A percentile compares a stretch with the other conserved stretches of the same genome.
phyloP scores from a whole-genome alignment of 768 basidiomycete species.

The Lactarius hatsudake region DNA sequence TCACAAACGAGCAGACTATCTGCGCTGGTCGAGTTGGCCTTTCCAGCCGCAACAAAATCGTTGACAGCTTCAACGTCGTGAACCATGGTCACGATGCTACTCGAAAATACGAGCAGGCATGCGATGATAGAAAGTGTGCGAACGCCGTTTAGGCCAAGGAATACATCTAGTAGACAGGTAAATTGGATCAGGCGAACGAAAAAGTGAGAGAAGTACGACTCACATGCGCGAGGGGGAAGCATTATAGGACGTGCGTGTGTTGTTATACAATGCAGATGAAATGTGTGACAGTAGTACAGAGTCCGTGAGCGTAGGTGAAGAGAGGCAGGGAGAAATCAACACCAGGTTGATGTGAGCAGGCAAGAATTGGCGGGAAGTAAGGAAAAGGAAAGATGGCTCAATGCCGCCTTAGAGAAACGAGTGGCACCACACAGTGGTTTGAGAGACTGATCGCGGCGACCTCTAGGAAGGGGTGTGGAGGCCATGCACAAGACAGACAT shows the following conservation, averaged over 20 bases:
- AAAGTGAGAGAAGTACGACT: slow-evolving; percentile 2
- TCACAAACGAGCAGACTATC: slow-evolving; percentile 17
- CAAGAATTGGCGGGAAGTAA: background rate
- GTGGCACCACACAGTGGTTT: slow-evolving; percentile 23
- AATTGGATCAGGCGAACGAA: background rate
- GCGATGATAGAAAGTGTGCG: slow-evolving; percentile 25
- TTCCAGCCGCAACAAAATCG: slow-evolving; percentile 17
- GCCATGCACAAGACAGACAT: slow-evolving; percentile 15
- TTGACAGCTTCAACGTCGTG: slow-evolving; percentile 28
- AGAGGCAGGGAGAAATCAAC: slow-evolving; percentile 14
- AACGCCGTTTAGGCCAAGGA: slow-evolving; percentile 26
- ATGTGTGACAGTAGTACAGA: slow-evolving; percentile 1
- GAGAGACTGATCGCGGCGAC: slow-evolving; percentile 9
- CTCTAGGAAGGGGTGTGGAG: slow-evolving; percentile 19
- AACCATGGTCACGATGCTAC: slow-evolving; percentile 27
- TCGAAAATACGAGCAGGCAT: slow-evolving; percentile 25
- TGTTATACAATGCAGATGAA: slow-evolving; percentile 3
- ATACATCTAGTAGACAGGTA: slow-evolving; percentile 17
- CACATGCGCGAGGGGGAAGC: slow-evolving; percentile 28
- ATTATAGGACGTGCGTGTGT: slow-evolving; percentile 12
- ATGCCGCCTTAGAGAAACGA: slow-evolving; percentile 7
- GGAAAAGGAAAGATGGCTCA: slow-evolving; percentile 11
- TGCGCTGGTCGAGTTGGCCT: slow-evolving; percentile 20
- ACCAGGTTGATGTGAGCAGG: slow-evolving; percentile 23
- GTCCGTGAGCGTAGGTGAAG: background rate